Evolutionary conservation across 192 early-diverging fungal genomes (phyloP), one percentile per base, ranked within the genome.

Genomic region (Backusella mclennaniae): DNA sequence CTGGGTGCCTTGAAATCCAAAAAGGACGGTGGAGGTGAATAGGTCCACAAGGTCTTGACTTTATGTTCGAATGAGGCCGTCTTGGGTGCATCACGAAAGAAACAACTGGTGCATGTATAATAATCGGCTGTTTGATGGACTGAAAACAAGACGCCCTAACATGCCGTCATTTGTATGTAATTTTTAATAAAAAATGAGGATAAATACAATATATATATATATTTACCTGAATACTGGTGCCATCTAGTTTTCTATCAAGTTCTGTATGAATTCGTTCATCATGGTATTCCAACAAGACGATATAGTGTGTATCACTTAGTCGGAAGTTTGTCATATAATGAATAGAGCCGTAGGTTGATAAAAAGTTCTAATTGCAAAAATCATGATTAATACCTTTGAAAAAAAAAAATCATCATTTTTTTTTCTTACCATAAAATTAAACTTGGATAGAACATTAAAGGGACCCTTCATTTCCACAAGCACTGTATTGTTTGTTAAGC

Each of bases 21-120:
- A 63, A 63, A 63, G 56, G 56, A 63, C 12, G 56, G 56, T 63
- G 56, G 56, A 14, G 56, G 56, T 6, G 56, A 63, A 63, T 63
- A 14, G 8, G 56, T 29, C 56, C 56, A 63, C 14, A 63, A 63
- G 19, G 26, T 29, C 4, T 63, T 29, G 56, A 26, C 26, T 29
- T 63, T 63, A 3, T 63, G 56, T 63, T 63, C 56, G 29, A 63
- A 63, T 29, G 56, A 29, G n/a, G 53, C 12, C 11, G 56, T 5
- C 2, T 23, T 56, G 21, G 23, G 3, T 56, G n/a, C n/a, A 12
- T 63, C 56, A 12, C 56, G 56, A 29, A 9, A 11, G 26, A 23
- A 63, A 63, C 56, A 63, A 4, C 56, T 63, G 8, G 56, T 29
- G 26, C 56, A 63, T 63, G 26, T 8, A 63, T 63, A 63, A 29